Conservation (phyloP, 1,284 basidiomycete genomes). For the Rhodotorula mucilaginosa region DNA sequence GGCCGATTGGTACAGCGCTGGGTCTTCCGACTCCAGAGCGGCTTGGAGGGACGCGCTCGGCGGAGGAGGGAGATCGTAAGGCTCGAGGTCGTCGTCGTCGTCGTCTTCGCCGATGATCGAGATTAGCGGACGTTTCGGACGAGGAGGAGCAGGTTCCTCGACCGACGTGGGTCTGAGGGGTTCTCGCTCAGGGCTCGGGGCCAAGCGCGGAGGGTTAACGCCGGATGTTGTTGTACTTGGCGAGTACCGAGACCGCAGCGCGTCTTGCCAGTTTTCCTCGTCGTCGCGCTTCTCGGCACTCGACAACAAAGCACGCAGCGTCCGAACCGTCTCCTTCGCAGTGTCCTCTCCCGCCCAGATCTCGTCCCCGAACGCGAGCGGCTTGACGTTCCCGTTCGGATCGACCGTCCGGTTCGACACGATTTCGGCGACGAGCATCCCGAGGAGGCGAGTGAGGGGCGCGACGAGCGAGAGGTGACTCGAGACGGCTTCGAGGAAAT, state of each 20-base stretch:
- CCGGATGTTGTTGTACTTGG: too few species aligned
- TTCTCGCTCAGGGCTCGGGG: background rate
- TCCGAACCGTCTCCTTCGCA: constrained; percentile 59
- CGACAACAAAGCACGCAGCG: constrained; percentile 58
- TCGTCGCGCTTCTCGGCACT: constrained; percentile 48
- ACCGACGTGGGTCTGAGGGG: constrained; percentile 11
- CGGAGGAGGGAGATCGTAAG: constrained; percentile 31
- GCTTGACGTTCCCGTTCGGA: constrained; percentile 54
- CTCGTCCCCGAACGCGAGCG: constrained; percentile 66
- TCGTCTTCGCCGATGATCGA: constrained; percentile 36
- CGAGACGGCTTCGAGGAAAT: constrained; percentile 71
- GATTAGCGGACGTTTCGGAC: constrained; percentile 29
- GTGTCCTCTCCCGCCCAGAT: constrained; percentile 76
- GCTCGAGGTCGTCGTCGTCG: constrained; percentile 36
- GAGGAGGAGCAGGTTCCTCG: constrained; percentile 4
- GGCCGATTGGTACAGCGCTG: constrained; percentile 34
- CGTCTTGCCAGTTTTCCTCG: constrained; percentile 19
- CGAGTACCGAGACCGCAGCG: background rate
- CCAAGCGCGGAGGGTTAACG: background rate
- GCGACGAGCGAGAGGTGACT: constrained; percentile 77
- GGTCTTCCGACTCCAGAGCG: constrained; percentile 27
- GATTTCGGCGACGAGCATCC: constrained; percentile 88
- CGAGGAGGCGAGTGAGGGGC: constrained; percentile 72
- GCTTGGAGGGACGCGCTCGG: constrained; percentile 14
- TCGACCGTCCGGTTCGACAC: constrained; percentile 48